Base-by-base conservation (phyloP, 306 rosid genomes). In the Abrus precatorius region DNA sequence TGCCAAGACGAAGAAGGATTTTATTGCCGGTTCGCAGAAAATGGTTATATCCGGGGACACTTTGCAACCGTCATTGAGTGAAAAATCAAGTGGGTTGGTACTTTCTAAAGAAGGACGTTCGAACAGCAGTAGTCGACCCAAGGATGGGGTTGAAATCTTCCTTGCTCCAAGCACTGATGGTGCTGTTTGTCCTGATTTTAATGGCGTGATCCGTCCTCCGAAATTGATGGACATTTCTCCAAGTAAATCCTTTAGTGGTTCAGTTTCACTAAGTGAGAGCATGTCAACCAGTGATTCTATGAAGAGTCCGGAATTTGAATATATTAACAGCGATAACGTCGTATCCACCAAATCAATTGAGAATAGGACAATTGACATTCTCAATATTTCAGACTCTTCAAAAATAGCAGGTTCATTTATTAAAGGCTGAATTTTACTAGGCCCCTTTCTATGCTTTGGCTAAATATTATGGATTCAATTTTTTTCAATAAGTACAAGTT, bases 1-100 rank as follows among this genome's bases (percentile, higher is more conserved):
- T 72, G 73, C 84, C 79, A 87, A 89, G 84, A 68, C 85, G 10
- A 84, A 79, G 82, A 82, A 80, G 84, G 88, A 89, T 70, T 55
- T 69, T n/a, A 74, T 78, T 41, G 55, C 72, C 34, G 62, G 68
- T 74, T 28, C 60, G n/a, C 77, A 60, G 77, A 72, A 75, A 67
- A 75, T 65, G 47, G 81, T 13, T 38, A 30, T 60, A 63, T 33
- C 87, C 13, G 33, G 68, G 80, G 68, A 52, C 12, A 57, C n/a
- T 72, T 66, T 74, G 63, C 72, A 76, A 7, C 60, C 79, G 74
- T 52, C 86, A 9, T 61, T n/a, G 83, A 69, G 68, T 38, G 7
- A 48, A 74, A 89, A 82, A 81, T 80, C 91, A 62, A 87, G 66
- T 33, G 43, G 41, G 33, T 14, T 75, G 67, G 79, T 62, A 49